Conservation (phyloP, 352 stramenopile species). For the Phytophthora agathidicida region DNA sequence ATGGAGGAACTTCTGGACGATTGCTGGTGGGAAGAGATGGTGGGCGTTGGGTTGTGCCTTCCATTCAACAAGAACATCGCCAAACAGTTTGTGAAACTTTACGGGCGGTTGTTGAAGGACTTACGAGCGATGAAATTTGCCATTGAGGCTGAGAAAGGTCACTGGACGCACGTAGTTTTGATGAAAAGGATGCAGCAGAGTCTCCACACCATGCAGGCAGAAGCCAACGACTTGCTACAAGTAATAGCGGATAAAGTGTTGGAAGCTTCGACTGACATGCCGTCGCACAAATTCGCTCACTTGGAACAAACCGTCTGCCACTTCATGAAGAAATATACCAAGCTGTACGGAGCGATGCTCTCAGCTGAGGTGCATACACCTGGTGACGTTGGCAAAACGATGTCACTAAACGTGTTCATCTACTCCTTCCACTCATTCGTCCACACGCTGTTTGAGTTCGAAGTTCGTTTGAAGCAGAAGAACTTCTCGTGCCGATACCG, state of each 20-base stretch:
- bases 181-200: constrained; percentile 71
- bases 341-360: constrained; percentile 54
- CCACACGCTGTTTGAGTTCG: constrained; percentile 67
- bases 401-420: constrained; percentile 80
- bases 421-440: constrained; percentile 79
- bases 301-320: constrained; percentile 53
- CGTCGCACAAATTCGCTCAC: constrained; percentile 43
- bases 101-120: constrained; percentile 58
- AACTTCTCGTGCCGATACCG: constrained; percentile 58
- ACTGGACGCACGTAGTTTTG: constrained; percentile 57
- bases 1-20: constrained; percentile 69
- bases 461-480: constrained; percentile 66
- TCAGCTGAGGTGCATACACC: constrained; percentile 39
- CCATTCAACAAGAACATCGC: constrained; percentile 72
- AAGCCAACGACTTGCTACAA: constrained; percentile 65
- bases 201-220: constrained; percentile 64
- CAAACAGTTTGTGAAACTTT: constrained; percentile 77
- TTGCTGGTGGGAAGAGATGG: constrained; percentile 76
- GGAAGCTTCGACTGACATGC: constrained; percentile 38
- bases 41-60: constrained; percentile 54
- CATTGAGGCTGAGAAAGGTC: constrained; percentile 63
- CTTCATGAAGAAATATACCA: constrained; percentile 68
- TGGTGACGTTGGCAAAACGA: constrained; percentile 61
- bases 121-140: constrained; percentile 72
- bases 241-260: constrained; percentile 48